phyloP scores from a whole-genome alignment of 108 stramenopile species.

The Cyclotella sp. region DNA sequence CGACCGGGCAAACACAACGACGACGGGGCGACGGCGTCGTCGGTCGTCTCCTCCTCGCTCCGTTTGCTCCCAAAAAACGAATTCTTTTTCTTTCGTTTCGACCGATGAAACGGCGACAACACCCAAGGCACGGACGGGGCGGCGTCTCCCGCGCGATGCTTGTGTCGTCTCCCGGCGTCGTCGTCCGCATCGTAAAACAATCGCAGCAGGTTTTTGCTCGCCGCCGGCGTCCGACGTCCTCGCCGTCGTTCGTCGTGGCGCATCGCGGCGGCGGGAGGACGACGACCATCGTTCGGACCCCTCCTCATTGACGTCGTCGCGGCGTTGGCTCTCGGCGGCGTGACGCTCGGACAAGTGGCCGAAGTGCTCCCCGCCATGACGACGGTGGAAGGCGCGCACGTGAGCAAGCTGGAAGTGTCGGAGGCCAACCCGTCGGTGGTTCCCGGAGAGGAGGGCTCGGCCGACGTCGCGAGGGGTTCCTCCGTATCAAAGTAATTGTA shows the following conservation, averaged over 20 bases:
- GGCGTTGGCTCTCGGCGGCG: not conserved
- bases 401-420: not conserved
- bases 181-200: not conserved
- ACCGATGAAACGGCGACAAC: constrained; percentile 1
- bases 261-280: not conserved
- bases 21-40: not conserved
- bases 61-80: too few species aligned
- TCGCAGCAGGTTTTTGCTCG: not conserved
- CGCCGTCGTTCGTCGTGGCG: not conserved
- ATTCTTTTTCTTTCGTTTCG: not conserved
- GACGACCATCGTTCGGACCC: too few species aligned
- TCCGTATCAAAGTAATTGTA: too few species aligned
- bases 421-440: too few species aligned
- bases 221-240: not conserved
- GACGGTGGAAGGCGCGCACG: constrained; percentile 2
- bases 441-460: too few species aligned
- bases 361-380: constrained; percentile 6
- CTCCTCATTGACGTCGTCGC: too few species aligned
- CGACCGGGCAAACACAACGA: not conserved
- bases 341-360: not conserved
- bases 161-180: not conserved
- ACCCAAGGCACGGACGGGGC: not conserved
- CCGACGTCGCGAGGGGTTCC: too few species aligned
- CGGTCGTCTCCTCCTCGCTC: not conserved
- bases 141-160: not conserved